A percentile compares a stretch with the other conserved stretches of the same genome.
These are phyloP conservation scores for Colletotrichum magnum DNA, from an alignment of 2,329 filamentous ascomycete genomes.

Conservation along the genomic window DNA sequence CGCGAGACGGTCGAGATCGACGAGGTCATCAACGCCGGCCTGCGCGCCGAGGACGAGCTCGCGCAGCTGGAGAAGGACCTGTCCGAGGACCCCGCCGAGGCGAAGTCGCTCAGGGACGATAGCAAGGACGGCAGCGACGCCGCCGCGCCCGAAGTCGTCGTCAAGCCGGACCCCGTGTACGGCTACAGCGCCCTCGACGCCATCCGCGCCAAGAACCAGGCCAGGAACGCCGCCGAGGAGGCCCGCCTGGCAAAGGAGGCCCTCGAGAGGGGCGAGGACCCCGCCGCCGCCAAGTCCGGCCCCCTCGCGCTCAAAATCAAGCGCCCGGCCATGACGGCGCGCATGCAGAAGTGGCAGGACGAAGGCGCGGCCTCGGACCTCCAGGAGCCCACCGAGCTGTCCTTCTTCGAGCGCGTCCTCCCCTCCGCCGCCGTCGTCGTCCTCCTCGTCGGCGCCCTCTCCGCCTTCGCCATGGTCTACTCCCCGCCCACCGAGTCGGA, in stretches of 20 bases:
- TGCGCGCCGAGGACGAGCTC: slow-evolving; percentile 75
- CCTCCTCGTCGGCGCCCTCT: slow-evolving; percentile 59
- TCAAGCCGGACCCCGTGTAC: slow-evolving; percentile 65
- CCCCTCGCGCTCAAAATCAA: slow-evolving; percentile 57
- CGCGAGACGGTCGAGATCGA: slow-evolving; percentile 69
- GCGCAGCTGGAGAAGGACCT: slow-evolving; percentile 61
- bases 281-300: slow-evolving; percentile 47
- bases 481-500: slow-evolving; percentile 49
- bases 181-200: slow-evolving; percentile 70
- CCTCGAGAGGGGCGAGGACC: slow-evolving; percentile 43
- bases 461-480: slow-evolving; percentile 64
- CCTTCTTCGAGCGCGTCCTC: slow-evolving; percentile 66
- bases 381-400: slow-evolving; percentile 66
- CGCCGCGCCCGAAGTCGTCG: slow-evolving; percentile 36
- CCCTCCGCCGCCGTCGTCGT: slow-evolving; percentile 66
- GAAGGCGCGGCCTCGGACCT: slow-evolving; percentile 63
- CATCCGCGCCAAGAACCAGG: slow-evolving; percentile 68
- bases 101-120: not conserved
- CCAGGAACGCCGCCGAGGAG: slow-evolving; percentile 63
- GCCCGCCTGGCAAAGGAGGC: slow-evolving; percentile 55
- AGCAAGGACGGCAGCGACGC: slow-evolving; percentile 37
- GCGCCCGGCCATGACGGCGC: slow-evolving; percentile 56
- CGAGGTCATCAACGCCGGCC: slow-evolving; percentile 72
- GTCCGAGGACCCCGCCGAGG: slow-evolving; percentile 41
- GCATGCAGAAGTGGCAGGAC: slow-evolving; percentile 58